Evolutionary conservation across 129 eudicot species (phyloP).

Genomic region (Heracleum sosnowskyi): DNA sequence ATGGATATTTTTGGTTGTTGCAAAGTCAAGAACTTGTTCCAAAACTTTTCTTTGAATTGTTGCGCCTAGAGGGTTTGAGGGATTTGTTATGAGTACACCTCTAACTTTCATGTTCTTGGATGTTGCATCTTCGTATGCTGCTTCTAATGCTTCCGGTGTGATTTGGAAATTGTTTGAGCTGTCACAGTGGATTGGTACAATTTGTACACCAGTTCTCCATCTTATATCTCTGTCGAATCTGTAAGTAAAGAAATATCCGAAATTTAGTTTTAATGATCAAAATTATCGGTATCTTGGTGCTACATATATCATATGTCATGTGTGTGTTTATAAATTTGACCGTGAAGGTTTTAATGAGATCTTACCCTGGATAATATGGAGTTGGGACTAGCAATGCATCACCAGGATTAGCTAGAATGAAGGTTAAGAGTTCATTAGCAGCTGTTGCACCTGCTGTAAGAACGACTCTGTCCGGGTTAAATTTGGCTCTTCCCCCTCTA

Average conservation of each 20-base stretch:
- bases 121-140: slow-evolving; percentile 60
- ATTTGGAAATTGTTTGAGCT: slow-evolving; percentile 78
- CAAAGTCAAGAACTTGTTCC: slow-evolving; percentile 59
- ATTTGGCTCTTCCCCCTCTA: slow-evolving; percentile 87
- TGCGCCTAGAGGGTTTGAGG: slow-evolving; percentile 90
- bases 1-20: slow-evolving; percentile 57
- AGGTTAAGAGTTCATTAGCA: slow-evolving; percentile 86
- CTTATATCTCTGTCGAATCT: slow-evolving; percentile 94
- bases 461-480: slow-evolving; percentile 72
- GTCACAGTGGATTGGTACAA: slow-evolving; percentile 77
- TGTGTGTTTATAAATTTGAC: not conserved
- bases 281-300: not conserved
- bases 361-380: slow-evolving; percentile 97
- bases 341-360: not conserved
- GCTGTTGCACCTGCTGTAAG: slow-evolving; percentile 98
- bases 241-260: not conserved
- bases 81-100: slow-evolving; percentile 81
- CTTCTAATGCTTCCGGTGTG: slow-evolving; percentile 64
- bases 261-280: not conserved
- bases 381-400: slow-evolving; percentile 95
- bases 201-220: slow-evolving; percentile 92
- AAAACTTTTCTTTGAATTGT: slow-evolving; percentile 51
- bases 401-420: slow-evolving; percentile 90
- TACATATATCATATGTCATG: not conserved
- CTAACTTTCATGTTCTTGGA: slow-evolving; percentile 56